Conservation (phyloP, 768 basidiomycete species). For the Psilocybe sp. region DNA sequence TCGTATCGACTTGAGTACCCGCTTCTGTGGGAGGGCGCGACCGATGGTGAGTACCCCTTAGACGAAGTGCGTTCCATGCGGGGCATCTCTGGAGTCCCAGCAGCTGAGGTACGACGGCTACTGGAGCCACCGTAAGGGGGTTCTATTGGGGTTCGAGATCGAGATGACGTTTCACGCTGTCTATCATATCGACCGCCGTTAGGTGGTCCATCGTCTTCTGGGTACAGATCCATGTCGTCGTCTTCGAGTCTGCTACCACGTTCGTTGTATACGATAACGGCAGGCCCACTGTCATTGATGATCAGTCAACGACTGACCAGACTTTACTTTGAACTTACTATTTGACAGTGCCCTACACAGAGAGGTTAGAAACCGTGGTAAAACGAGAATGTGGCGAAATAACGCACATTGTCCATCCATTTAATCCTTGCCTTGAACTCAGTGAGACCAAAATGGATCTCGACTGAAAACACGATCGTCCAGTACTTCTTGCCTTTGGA, state of each 20-base stretch:
- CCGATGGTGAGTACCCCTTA: conserved; percentile 20
- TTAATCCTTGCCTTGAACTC: conserved; percentile 83
- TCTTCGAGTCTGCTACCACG: conserved; percentile 72
- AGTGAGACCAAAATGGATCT: conserved; percentile 80
- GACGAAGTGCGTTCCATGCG: conserved; percentile 19
- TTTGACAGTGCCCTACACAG: conserved; percentile 57
- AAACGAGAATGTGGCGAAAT: background rate
- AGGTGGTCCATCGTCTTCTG: conserved; percentile 54
- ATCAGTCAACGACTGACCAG: background rate
- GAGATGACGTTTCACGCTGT: conserved; percentile 45
- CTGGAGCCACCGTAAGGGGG: conserved; percentile 25
- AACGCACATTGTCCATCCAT: conserved; percentile 74
- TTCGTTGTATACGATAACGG: conserved; percentile 80
- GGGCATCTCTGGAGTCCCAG: conserved; percentile 11
- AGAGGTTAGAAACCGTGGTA: conserved; percentile 1
- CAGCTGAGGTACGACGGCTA: conserved; percentile 16
- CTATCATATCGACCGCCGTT: conserved; percentile 30
- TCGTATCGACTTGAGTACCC: conserved; percentile 11
- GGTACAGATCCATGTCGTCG: conserved; percentile 62
- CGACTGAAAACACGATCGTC: conserved; percentile 83
- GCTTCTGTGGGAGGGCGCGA: conserved; percentile 17
- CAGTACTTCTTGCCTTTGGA: conserved; percentile 70
- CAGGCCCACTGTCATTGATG: conserved; percentile 57
- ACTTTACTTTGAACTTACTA: conserved; percentile 50
- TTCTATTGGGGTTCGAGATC: conserved; percentile 49